Conservation (phyloP, 2,329 filamentous ascomycete genomes). For the Teratosphaeria nubilosa region DNA sequence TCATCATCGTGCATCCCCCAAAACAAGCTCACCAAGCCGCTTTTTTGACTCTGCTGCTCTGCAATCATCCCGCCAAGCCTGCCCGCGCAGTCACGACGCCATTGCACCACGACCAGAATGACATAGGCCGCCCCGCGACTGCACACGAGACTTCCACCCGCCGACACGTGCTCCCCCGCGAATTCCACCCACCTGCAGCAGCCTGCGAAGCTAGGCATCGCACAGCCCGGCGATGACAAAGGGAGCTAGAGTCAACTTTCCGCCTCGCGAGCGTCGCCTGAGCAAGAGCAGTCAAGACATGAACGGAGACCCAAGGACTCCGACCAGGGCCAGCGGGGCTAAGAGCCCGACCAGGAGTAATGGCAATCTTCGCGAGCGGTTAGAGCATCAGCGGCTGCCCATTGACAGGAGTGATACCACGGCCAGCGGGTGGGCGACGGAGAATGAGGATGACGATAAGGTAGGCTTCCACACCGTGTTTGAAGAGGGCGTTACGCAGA, state of each 20-base stretch:
- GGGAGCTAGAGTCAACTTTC: slow-evolving; percentile 45
- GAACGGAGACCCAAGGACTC: slow-evolving; percentile 19
- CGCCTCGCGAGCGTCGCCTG: slow-evolving; percentile 47
- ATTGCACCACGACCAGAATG: neutral
- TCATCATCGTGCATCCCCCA: neutral
- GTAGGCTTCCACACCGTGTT: neutral
- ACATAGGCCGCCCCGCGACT: neutral
- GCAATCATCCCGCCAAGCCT: neutral
- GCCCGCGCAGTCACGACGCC: neutral
- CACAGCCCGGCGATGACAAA: slow-evolving; percentile 4
- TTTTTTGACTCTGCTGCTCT: neutral
- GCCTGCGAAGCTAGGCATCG: neutral
- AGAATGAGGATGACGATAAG: slow-evolving; percentile 24
- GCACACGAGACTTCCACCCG: neutral
- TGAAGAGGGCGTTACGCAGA: neutral
- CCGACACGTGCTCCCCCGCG: neutral
- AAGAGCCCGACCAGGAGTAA: slow-evolving; percentile 42
- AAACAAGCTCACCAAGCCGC: neutral
- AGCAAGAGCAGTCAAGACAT: slow-evolving; percentile 50
- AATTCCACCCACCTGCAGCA: neutral
- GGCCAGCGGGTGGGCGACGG: slow-evolving; percentile 25
- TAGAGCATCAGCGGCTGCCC: slow-evolving; percentile 9
- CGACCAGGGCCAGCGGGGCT: slow-evolving; percentile 33
- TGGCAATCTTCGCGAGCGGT: slow-evolving; percentile 1
- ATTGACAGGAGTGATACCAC: slow-evolving; percentile 17